Percentiles rank a stretch among this genome's conserved stretches.
phyloP scores from a whole-genome alignment of 1,284 basidiomycete species.

The Moesziomyces parantarcticus region DNA sequence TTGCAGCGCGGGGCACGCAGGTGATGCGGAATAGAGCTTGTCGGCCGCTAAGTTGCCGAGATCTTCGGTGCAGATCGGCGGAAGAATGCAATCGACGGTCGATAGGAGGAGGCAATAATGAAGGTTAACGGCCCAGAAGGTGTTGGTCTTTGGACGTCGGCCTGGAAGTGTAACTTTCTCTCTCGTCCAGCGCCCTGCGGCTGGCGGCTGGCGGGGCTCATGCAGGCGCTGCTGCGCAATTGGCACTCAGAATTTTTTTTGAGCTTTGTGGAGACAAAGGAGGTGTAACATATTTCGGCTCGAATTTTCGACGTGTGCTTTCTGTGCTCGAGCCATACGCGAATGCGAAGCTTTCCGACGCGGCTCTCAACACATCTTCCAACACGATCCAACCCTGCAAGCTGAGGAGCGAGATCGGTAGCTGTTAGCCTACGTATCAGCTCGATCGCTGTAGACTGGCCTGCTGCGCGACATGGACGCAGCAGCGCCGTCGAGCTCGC shows the following conservation, averaged over 20 bases:
- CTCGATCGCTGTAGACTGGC: background rate
- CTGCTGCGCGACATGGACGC: background rate
- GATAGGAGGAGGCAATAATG: background rate
- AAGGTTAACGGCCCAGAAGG: background rate
- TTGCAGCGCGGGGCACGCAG: background rate
- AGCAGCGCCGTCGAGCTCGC: constrained; percentile 9
- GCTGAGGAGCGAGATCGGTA: background rate
- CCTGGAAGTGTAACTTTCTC: too few relatives aligned
- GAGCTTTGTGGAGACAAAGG: background rate
- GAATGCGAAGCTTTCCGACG: background rate
- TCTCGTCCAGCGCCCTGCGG: too few relatives aligned
- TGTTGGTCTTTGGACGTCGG: background rate
- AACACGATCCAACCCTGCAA: background rate
- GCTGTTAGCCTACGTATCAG: background rate
- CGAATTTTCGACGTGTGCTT: background rate
- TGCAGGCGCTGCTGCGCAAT: background rate
- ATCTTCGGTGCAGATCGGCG: background rate
- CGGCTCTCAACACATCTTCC: background rate
- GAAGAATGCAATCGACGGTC: background rate
- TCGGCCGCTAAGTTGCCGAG: background rate
- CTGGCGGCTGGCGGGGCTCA: too few relatives aligned
- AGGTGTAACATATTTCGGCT: background rate
- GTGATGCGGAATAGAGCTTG: background rate
- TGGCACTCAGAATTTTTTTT: background rate
- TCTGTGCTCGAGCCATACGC: background rate